Conservation (phyloP, 352 stramenopile genomes). For the Elongisporangium prolatum region DNA sequence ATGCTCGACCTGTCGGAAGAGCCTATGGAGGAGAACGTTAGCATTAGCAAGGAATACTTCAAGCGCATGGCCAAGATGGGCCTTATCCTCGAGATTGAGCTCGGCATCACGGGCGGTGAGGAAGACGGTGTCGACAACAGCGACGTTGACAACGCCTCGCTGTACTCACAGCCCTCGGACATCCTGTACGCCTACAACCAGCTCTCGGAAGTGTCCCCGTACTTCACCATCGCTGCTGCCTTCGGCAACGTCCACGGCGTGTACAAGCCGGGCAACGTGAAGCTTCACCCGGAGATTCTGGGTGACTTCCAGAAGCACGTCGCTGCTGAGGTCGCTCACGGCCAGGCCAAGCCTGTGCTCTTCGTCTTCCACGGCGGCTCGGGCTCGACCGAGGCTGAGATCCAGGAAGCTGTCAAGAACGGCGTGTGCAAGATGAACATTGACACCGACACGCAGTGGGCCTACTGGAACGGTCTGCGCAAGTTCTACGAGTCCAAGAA, state of each 20-base stretch:
- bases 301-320: slow-evolving; percentile 94
- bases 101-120: slow-evolving; percentile 97
- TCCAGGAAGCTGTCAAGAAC: slow-evolving; percentile 94
- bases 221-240: slow-evolving; percentile 96
- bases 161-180: slow-evolving; percentile 94
- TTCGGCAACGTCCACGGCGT: slow-evolving; percentile 98
- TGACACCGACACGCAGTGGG: slow-evolving; percentile 99
- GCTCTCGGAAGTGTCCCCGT: slow-evolving; percentile 86
- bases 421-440: slow-evolving; percentile 99
- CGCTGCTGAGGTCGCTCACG: slow-evolving; percentile 51
- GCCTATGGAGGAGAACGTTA: slow-evolving; percentile 97
- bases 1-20: slow-evolving; percentile 99
- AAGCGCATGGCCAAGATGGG: slow-evolving; percentile 95
- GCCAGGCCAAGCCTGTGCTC: slow-evolving; percentile 94
- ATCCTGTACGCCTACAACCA: slow-evolving; percentile 95
- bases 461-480: slow-evolving; percentile 98
- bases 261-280: slow-evolving; percentile 98
- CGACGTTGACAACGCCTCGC: slow-evolving; percentile 90
- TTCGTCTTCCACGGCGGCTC: slow-evolving; percentile 99
- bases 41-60: slow-evolving; percentile 97
- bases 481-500: slow-evolving; percentile 97
- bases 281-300: slow-evolving; percentile 97
- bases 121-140: slow-evolving; percentile 99
- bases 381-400: slow-evolving; percentile 95
- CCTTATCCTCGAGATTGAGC: slow-evolving; percentile 97